Conservation (phyloP, 2,329 filamentous ascomycete species). For the Scorias spongiosa region DNA sequence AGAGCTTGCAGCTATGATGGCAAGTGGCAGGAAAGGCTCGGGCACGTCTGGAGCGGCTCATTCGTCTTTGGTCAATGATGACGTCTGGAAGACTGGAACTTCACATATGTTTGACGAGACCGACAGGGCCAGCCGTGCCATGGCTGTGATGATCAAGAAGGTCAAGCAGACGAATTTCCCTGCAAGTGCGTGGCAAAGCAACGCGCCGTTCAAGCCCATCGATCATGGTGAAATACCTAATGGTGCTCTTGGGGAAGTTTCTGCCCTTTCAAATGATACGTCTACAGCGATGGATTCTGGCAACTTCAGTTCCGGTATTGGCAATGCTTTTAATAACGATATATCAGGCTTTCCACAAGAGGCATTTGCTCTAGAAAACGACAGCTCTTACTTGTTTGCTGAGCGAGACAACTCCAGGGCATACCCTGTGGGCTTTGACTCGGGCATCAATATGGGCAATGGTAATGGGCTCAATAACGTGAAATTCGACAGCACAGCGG, state of each 20-base stretch:
- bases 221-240: neutral
- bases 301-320: neutral
- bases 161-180: constrained; percentile 6
- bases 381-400: neutral
- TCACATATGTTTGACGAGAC: constrained; percentile 16
- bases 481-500: neutral
- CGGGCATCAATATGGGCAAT: neutral
- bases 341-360: neutral
- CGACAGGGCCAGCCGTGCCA: constrained; percentile 16
- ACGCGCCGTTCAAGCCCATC: neutral
- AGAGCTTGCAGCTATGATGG: neutral
- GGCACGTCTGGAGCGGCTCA: constrained; percentile 3
- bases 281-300: neutral
- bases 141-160: constrained; percentile 19
- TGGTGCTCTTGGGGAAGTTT: neutral
- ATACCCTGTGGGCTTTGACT: no score
- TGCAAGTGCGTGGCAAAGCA: neutral
- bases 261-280: neutral
- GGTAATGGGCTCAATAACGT: neutral
- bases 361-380: neutral
- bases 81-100: constrained; percentile 1
- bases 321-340: neutral
- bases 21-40: constrained; percentile 2
- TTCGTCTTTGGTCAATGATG: neutral
- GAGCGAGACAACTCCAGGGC: no score